Evolutionary conservation across 2,329 filamentous ascomycete species (phyloP), one percentile per base, ranked within the genome.

Genomic region (Oidium heveae): DNA sequence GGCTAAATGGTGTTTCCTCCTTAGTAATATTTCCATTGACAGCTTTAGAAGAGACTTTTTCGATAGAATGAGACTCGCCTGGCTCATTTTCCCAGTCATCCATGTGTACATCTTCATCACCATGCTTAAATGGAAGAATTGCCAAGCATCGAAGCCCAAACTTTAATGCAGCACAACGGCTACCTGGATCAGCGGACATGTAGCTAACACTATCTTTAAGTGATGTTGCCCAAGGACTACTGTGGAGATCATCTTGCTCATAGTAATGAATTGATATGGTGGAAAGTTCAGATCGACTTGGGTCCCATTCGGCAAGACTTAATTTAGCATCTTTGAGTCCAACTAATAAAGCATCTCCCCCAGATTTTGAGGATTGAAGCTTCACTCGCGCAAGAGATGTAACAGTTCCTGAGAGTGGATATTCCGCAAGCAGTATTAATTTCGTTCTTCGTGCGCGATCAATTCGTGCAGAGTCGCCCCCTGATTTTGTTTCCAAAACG

Each of bases 211-310:
- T 86, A 58, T 84, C 77, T 65, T 77, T 79, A 63, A 93, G 70
- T 55, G 82, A 76, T 54, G 82, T 75, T 53, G 83, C 80, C 82
- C 87, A 95, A 0, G 89, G 88, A 58, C 79, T 83, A 54, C 82
- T 80, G 60, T 83, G 79, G 58, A 89, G 72, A 65, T 94, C 88
- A 64, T 95, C 88, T 66, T 91, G 85, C 67, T 98, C 91, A 69
- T 96, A 98, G 72, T 88, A 96, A 70, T 98, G 91, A 63, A 98
- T 89, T 53, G 89, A 96, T 58, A 91, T 78, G 54, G 89, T 96
- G 61, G 82, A 80, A 61, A 96, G 80, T 53, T 77, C 77, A 67
- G 84, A 75, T 60, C 78, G 79, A 65, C 83, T 79, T 9, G 86
- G 80, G 65, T 96, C 86, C 91, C 91, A 98, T 70, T 95, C 86